Conservation (phyloP, 2,329 filamentous ascomycete genomes). For the Didymellaceae sp. region DNA sequence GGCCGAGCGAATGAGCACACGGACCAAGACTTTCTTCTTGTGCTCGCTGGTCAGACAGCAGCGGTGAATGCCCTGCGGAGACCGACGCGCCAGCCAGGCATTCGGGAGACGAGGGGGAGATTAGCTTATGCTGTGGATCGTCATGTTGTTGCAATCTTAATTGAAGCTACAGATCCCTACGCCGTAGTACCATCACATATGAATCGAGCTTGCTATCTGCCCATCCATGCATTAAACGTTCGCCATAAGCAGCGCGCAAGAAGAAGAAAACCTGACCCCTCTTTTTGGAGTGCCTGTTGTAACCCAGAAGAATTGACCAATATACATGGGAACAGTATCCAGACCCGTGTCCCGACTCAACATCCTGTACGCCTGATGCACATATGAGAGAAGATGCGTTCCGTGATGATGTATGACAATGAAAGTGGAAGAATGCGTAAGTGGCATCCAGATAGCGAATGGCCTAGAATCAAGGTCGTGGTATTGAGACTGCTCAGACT, state of each 20-base stretch:
- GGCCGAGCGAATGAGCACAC: slow-evolving; percentile 5
- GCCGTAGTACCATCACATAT: slow-evolving; percentile 12
- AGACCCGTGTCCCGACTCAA: slow-evolving; percentile 23
- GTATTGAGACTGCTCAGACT: slow-evolving; percentile 26
- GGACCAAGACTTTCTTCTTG: background rate
- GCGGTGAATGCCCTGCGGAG: background rate
- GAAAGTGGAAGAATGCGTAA: slow-evolving; percentile 20
- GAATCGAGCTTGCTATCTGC: slow-evolving; percentile 9
- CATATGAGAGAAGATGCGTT: slow-evolving; percentile 23
- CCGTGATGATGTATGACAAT: slow-evolving; percentile 25
- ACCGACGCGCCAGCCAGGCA: too few relatives aligned
- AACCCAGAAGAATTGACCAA: slow-evolving; percentile 19
- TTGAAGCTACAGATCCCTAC: slow-evolving; percentile 21
- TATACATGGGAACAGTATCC: slow-evolving; percentile 37
- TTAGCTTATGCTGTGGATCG: background rate
- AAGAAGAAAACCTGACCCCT: slow-evolving; percentile 10
- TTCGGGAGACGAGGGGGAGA: too few relatives aligned
- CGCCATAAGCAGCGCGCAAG: slow-evolving; percentile 10
- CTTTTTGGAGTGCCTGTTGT: slow-evolving; percentile 11
- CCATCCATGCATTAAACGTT: slow-evolving; percentile 18
- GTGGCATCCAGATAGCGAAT: background rate
- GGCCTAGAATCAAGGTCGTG: background rate
- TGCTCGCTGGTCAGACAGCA: background rate
- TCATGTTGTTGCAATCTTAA: slow-evolving; percentile 3
- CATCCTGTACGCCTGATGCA: slow-evolving; percentile 24